Percentiles rank a stretch among this genome's conserved stretches.
Evolutionary conservation across 116 monocot species (phyloP).

Genomic region (Trichopus zeylanicus): DNA sequence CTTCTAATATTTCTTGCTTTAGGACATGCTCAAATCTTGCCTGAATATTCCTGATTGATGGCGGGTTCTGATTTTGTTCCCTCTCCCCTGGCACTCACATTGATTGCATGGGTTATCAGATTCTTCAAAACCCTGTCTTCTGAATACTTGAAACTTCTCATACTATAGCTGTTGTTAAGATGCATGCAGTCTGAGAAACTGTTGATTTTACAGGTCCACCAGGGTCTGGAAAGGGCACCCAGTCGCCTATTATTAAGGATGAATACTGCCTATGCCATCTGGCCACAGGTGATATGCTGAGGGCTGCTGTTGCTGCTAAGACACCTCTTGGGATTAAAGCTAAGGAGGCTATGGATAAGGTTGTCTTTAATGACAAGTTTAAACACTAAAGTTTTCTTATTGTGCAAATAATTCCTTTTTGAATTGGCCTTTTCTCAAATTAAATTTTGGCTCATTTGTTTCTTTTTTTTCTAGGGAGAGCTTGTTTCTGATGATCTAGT

Average conservation of each 20-base stretch:
- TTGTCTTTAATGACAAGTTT: slow-evolving; percentile 2
- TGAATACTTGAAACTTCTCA: not conserved
- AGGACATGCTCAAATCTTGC: too few species aligned
- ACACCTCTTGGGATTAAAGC: slow-evolving; percentile 88
- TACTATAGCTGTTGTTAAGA: not conserved
- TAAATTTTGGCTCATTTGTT: not conserved
- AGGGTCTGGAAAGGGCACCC: slow-evolving; percentile 98
- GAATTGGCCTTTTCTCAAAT: not conserved
- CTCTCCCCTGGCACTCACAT: not conserved
- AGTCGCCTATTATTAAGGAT: slow-evolving; percentile 94
- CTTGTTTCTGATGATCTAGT: slow-evolving; percentile 96
- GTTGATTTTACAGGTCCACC: slow-evolving; percentile 66
- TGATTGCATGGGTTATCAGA: not conserved
- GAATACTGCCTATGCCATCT: slow-evolving; percentile 94
- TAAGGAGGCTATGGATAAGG: slow-evolving; percentile 96
- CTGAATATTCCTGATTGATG: too few species aligned
- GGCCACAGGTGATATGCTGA: slow-evolving; percentile 98
- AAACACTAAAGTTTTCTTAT: not conserved
- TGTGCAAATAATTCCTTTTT: not conserved
- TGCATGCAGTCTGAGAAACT: not conserved
- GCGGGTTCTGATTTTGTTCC: too few species aligned
- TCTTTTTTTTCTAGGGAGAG: slow-evolving; percentile 50
- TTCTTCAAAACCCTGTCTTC: not conserved
- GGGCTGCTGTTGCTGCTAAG: slow-evolving; percentile 90
- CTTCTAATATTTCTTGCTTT: too few species aligned